Percentiles rank a stretch among this genome's conserved stretches.
Evolutionary conservation across 2,329 filamentous ascomycete genomes (phyloP).

Genomic region (Calcarisporium arbuscula): DNA sequence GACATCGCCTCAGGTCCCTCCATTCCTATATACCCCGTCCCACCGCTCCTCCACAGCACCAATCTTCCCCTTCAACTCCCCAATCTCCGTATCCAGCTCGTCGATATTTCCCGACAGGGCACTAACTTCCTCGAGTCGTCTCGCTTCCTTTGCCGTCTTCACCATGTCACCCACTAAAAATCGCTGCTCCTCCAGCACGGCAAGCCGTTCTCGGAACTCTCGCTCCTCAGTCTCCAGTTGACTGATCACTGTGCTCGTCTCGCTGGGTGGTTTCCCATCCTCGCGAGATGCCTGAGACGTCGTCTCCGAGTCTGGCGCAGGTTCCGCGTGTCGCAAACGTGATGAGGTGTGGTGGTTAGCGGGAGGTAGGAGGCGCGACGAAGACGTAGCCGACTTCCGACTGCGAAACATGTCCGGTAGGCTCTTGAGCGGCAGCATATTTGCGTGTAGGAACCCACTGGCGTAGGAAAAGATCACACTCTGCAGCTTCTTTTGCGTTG

Average conservation of each 20-base stretch:
- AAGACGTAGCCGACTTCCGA: constrained; percentile 24
- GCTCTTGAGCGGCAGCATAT: constrained; percentile 82
- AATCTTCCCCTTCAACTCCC: constrained; percentile 57
- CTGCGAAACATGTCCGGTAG: constrained; percentile 59
- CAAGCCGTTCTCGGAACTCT: constrained; percentile 68
- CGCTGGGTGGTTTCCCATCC: too few relatives aligned
- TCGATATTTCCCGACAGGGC: constrained; percentile 74
- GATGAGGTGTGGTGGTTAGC: constrained; percentile 31
- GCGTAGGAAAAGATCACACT: constrained; percentile 78
- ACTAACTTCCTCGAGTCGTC: constrained; percentile 81
- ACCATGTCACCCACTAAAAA: constrained; percentile 88
- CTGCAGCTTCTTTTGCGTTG: constrained; percentile 69
- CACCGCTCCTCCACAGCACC: constrained; percentile 56
- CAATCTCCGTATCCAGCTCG: constrained; percentile 75
- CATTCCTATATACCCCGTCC: constrained; percentile 43
- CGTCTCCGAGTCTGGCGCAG: constrained; percentile 39
- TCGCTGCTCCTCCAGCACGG: constrained; percentile 84
- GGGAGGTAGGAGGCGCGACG: constrained; percentile 25
- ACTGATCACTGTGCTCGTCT: constrained; percentile 47
- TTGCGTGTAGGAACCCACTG: constrained; percentile 75
- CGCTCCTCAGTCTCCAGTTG: constrained; percentile 77
- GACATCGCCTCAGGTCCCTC: too few relatives aligned
- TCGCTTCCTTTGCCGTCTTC: constrained; percentile 63
- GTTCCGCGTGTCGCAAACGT: constrained; percentile 42
- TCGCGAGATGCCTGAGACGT: constrained; percentile 32